Evolutionary conservation across 305 asterid genomes (phyloP).

Genomic region (Rubia peregrina): DNA sequence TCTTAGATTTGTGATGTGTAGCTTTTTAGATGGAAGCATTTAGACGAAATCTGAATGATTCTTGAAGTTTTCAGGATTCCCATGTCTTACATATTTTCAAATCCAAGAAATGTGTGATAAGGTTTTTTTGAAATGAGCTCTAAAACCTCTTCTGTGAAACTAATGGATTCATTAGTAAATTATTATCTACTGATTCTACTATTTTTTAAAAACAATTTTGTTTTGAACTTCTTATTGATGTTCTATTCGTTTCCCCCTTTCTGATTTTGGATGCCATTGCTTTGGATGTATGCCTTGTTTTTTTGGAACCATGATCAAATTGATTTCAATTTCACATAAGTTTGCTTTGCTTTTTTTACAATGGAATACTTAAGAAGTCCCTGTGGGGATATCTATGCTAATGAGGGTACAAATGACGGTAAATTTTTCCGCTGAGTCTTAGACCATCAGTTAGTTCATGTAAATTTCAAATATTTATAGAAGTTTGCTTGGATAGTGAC

Average conservation of each 20-base stretch:
- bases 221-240: background rate
- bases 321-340: background rate
- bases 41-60: background rate
- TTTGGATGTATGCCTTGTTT: background rate
- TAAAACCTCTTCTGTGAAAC: background rate
- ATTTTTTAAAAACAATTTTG: background rate
- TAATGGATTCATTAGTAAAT: background rate
- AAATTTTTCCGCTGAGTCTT: background rate
- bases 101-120: background rate
- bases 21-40: slow-evolving; percentile 4
- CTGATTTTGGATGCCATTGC: background rate
- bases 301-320: background rate
- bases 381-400: too few species aligned
- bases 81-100: background rate
- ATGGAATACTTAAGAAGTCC: background rate
- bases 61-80: background rate
- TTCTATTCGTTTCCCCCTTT: background rate
- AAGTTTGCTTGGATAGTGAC: background rate
- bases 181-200: background rate
- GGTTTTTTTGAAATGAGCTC: background rate
- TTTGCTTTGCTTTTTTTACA: background rate
- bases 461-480: background rate
- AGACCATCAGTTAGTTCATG: background rate
- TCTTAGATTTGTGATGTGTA: slow-evolving; percentile 1
- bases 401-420: background rate